A percentile compares a stretch with the other conserved stretches of the same genome.
These are phyloP conservation scores for Acmispon strigosus DNA, from an alignment of 306 rosid species.

Conservation along the genomic window DNA sequence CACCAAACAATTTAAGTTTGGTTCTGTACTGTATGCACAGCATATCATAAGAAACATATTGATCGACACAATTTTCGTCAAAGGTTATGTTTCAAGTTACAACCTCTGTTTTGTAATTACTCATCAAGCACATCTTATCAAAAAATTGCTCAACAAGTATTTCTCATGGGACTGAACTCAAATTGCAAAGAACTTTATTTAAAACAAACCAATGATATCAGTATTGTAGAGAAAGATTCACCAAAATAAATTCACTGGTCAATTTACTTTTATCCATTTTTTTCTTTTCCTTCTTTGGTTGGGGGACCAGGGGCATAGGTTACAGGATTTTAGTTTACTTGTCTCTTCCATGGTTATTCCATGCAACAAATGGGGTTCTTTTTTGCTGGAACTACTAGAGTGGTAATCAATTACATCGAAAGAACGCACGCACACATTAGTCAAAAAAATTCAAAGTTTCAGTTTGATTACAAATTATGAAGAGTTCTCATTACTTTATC, in stretches of 20 bases:
- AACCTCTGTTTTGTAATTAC: neutral
- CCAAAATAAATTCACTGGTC: neutral
- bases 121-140: neutral
- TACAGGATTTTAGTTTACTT: neutral
- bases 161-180: neutral
- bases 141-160: neutral
- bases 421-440: neutral
- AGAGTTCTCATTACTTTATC: neutral
- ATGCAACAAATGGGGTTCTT: neutral
- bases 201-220: neutral
- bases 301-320: neutral
- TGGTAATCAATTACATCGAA: neutral
- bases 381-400: neutral
- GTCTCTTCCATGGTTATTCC: slow-evolving; percentile 4
- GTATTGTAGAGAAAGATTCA: neutral
- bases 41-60: neutral
- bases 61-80: neutral
- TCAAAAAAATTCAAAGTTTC: neutral
- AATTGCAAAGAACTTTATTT: neutral
- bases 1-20: neutral
- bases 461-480: neutral
- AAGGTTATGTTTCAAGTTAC: neutral
- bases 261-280: neutral
- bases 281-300: neutral
- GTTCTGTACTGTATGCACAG: neutral